Conservation (phyloP, 805 yeast species). For the Lipomyces kockii region DNA sequence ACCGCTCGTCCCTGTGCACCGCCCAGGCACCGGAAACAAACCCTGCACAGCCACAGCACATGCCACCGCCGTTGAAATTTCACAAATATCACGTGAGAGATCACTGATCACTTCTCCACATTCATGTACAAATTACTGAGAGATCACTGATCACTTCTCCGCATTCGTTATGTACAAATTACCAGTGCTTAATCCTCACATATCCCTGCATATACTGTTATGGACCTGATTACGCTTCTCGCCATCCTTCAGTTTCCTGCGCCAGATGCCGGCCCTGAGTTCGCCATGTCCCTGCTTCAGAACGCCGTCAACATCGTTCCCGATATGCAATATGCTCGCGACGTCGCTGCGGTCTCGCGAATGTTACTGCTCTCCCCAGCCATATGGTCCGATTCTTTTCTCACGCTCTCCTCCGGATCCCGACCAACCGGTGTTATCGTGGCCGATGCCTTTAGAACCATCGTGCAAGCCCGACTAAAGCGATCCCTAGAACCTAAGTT, state of each 20-base stretch:
- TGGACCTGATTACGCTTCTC: slow-evolving; percentile 20
- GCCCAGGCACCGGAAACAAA: no score
- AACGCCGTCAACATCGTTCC: slow-evolving; percentile 14
- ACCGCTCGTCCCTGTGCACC: no score
- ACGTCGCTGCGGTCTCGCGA: slow-evolving; percentile 27
- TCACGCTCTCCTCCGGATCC: not conserved
- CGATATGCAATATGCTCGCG: slow-evolving; percentile 12
- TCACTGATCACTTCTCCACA: no score
- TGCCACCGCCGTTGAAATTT: no score
- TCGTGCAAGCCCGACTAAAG: slow-evolving; percentile 12
- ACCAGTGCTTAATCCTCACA: no score
- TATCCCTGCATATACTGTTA: slow-evolving; percentile 1
- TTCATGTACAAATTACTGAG: no score
- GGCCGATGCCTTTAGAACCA: slow-evolving; percentile 18
- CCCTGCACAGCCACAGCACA: no score
- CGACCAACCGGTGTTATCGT: slow-evolving; percentile 13
- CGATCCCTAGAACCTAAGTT: not conserved
- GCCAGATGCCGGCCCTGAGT: not conserved
- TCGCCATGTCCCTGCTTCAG: slow-evolving; percentile 12
- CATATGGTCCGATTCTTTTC: slow-evolving; percentile 14
- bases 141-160: no score
- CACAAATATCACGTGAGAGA: no score
- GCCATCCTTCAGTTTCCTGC: slow-evolving; percentile 25
- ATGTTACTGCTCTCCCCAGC: slow-evolving; percentile 27
- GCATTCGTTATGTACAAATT: no score